A percentile compares a stretch with the other conserved stretches of the same genome.
Conservation (phyloP, 2,329 filamentous ascomycete genomes). For the Clarireedia monteithiana region DNA sequence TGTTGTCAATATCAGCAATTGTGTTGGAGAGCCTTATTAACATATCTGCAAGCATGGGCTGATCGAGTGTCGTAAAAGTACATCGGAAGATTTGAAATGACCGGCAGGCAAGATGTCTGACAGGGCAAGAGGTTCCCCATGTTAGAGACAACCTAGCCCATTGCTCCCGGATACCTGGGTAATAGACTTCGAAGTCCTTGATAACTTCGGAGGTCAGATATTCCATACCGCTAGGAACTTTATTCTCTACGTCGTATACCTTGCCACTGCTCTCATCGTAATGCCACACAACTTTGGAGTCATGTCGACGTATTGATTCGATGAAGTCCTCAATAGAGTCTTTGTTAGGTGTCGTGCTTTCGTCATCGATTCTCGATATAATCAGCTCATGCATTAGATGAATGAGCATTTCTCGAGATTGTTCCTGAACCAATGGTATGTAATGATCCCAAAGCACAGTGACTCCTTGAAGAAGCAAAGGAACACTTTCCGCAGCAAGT, state of each 20-base stretch:
- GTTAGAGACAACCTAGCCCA: slow-evolving; percentile 87
- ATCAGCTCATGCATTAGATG: slow-evolving; percentile 95
- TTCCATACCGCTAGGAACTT: slow-evolving; percentile 83
- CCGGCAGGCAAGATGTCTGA: slow-evolving; percentile 87
- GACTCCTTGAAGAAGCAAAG: slow-evolving; percentile 81
- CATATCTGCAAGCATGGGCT: slow-evolving; percentile 95
- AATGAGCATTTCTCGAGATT: slow-evolving; percentile 94
- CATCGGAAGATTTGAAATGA: slow-evolving; percentile 98
- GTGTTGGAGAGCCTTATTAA: slow-evolving; percentile 91
- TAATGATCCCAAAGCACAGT: slow-evolving; percentile 97
- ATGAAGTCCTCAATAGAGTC: slow-evolving; percentile 79
- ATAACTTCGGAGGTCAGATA: slow-evolving; percentile 75
- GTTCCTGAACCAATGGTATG: slow-evolving; percentile 87
- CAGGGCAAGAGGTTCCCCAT: slow-evolving; percentile 95
- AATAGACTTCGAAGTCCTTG: slow-evolving; percentile 75
- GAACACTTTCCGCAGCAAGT: slow-evolving; percentile 69
- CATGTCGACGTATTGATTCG: slow-evolving; percentile 77
- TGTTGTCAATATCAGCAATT: slow-evolving; percentile 86
- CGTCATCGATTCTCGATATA: slow-evolving; percentile 68
- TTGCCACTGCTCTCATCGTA: slow-evolving; percentile 89
- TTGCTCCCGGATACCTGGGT: slow-evolving; percentile 79
- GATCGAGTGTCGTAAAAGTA: slow-evolving; percentile 82
- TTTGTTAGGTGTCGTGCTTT: slow-evolving; percentile 53
- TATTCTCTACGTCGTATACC: slow-evolving; percentile 63
- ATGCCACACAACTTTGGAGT: slow-evolving; percentile 79